Evolutionary conservation across 2,329 filamentous ascomycete species (phyloP).

Genomic region (Geosmithia putterillii): DNA sequence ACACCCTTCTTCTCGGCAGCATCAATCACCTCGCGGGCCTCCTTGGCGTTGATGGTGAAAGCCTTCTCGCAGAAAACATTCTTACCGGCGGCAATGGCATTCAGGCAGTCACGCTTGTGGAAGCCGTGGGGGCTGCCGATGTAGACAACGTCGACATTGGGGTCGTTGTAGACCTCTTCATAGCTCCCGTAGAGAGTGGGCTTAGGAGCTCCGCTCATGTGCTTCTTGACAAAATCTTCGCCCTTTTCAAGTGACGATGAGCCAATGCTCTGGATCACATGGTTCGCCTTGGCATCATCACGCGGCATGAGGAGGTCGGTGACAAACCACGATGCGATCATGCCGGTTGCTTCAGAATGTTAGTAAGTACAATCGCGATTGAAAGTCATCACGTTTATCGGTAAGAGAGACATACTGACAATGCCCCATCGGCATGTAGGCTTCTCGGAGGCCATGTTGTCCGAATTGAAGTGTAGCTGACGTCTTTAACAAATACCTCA

Average conservation of each 20-base stretch:
- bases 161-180: constrained; percentile 23
- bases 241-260: constrained; percentile 25
- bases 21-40: constrained; percentile 24
- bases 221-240: not conserved
- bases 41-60: constrained; percentile 24
- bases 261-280: constrained; percentile 28
- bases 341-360: constrained; percentile 17
- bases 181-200: constrained; percentile 26
- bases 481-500: too few relatives aligned
- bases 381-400: not conserved
- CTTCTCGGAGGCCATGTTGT: not conserved
- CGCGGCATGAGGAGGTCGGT: constrained; percentile 24
- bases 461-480: too few relatives aligned
- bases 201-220: not conserved
- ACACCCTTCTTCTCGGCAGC: constrained; percentile 25
- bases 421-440: constrained; percentile 22
- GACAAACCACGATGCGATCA: constrained; percentile 33
- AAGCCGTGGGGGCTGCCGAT: constrained; percentile 31
- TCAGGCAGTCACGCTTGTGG: constrained; percentile 28
- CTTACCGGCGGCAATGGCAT: constrained; percentile 28
- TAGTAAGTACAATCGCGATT: not conserved
- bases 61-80: constrained; percentile 33
- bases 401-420: constrained; percentile 9
- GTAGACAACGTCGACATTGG: constrained; percentile 29
- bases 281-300: constrained; percentile 20